Evolutionary conservation across 345 rosid genomes (phyloP), one percentile per base, ranked within the genome.

Genomic region (Erysimum cheiranthoides): DNA sequence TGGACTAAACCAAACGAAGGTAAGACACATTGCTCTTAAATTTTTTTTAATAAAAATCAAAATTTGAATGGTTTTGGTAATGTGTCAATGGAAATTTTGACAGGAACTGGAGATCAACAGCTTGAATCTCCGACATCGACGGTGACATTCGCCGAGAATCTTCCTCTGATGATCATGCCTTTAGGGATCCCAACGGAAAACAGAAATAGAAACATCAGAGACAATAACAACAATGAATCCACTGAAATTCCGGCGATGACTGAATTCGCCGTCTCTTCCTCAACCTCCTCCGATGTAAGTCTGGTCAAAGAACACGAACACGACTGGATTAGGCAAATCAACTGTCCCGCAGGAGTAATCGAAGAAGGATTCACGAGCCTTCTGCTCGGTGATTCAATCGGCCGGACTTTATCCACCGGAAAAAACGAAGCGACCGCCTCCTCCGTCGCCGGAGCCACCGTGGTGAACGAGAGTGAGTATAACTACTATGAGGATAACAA

Each of bases 111-210:
- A 16, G 83, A 57, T 30, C 77, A 78, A 47, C 87, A 79, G 60
- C 92, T 86, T 28, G 97, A 88, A 66, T 93, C 97, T 66, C 98
- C 96, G n/a, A 87, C 98, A 0, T 91, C 97, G 12, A 88, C 93
- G 3, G 88, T 93, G 49, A 89, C 92, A 72, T 86, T 86, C 82
- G 86, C 97, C 2, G 92, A 89, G 66, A 84, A 82, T 74, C 82
- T 31, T 10, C 88, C 82, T 10, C 73, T 79, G 1, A 49, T 74
- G 54, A 63, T 63, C 6, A 77, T 21, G 71, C 75, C 71, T 35
- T 30, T 85, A 71, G 78, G 60, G 32, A 78, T 73, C 5, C 68
- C 73, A 4, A 54, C 57, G 34, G 77, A 50, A 8, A 75, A 40
- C 30, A 75, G 43, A 50, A 40, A 28, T 14, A 74, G 57, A 51